A percentile compares a stretch with the other conserved stretches of the same genome.
phyloP scores from a whole-genome alignment of 176 grass and related monocot genomes.

The Saccharum spontaneum region DNA sequence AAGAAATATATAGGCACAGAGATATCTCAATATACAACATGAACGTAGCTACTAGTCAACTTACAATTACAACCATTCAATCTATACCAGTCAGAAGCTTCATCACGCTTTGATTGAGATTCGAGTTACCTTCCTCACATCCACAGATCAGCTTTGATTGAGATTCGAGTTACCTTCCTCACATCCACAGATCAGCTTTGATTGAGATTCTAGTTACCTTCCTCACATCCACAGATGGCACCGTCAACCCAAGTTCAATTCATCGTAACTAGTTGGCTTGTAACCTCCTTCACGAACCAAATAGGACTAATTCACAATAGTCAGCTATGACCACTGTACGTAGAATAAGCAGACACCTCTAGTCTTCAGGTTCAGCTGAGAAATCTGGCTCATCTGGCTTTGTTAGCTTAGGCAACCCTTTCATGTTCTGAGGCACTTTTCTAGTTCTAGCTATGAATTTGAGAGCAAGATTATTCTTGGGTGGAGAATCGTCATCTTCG shows the following conservation, averaged over 20 bases:
- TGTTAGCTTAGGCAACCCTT: constrained; percentile 64
- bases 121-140: constrained; percentile 3
- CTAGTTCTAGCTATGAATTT: constrained; percentile 65
- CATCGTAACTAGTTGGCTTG: background rate
- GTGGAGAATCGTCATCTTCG: constrained; percentile 40
- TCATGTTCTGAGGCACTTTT: constrained; percentile 59
- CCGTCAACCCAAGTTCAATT: background rate
- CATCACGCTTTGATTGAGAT: background rate
- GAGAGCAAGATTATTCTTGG: constrained; percentile 55
- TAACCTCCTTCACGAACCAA: background rate
- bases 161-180: constrained; percentile 7
- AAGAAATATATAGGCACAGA: constrained; percentile 18
- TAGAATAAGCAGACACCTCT: background rate
- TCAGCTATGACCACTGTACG: background rate
- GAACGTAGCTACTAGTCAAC: background rate
- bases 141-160: background rate
- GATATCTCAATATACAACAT: constrained; percentile 35
- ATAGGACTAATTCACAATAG: background rate
- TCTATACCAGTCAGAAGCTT: constrained; percentile 9
- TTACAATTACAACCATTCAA: background rate
- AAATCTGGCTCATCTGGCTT: constrained; percentile 95
- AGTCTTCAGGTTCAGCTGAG: constrained; percentile 73
- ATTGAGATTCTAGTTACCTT: background rate
- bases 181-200: background rate
- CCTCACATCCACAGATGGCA: background rate